Conservation (phyloP, 768 basidiomycete species). For the Rhodotorula taiwanensis region DNA sequence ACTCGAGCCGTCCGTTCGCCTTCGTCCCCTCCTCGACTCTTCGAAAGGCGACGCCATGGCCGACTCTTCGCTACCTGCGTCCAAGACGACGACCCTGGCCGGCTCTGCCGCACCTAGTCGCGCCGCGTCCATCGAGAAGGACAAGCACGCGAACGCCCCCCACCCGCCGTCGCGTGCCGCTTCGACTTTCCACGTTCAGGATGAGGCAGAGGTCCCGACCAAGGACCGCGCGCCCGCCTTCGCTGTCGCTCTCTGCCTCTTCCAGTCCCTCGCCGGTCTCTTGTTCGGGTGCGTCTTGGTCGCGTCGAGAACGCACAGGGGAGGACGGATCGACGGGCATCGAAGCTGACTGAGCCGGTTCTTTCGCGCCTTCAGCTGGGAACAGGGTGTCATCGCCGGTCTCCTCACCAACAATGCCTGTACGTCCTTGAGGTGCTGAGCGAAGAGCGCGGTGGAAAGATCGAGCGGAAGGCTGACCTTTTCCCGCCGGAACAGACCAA, state of each 20-base stretch:
- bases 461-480: background rate
- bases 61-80: slow-evolving; percentile 1
- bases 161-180: slow-evolving; percentile 3
- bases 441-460: too few species aligned
- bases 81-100: slow-evolving; percentile 24
- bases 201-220: slow-evolving; percentile 12
- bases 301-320: background rate
- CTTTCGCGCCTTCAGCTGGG: slow-evolving; percentile 17
- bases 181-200: slow-evolving; percentile 18
- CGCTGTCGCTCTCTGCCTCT: slow-evolving; percentile 34
- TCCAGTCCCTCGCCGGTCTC: slow-evolving; percentile 35
- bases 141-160: background rate
- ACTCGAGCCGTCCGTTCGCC: too few species aligned
- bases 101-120: slow-evolving; percentile 20
- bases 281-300: slow-evolving; percentile 29
- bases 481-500: background rate
- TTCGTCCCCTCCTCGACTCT: too few species aligned
- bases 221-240: slow-evolving; percentile 33
- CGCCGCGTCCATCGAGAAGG: slow-evolving; percentile 8
- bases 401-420: slow-evolving; percentile 26
- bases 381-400: slow-evolving; percentile 32
- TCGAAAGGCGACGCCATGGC: too few species aligned
- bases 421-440: too few species aligned
- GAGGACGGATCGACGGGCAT: background rate
- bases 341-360: background rate